Evolutionary conservation across 352 stramenopile genomes (phyloP).

Genomic region (Globisporangium irregulare): DNA sequence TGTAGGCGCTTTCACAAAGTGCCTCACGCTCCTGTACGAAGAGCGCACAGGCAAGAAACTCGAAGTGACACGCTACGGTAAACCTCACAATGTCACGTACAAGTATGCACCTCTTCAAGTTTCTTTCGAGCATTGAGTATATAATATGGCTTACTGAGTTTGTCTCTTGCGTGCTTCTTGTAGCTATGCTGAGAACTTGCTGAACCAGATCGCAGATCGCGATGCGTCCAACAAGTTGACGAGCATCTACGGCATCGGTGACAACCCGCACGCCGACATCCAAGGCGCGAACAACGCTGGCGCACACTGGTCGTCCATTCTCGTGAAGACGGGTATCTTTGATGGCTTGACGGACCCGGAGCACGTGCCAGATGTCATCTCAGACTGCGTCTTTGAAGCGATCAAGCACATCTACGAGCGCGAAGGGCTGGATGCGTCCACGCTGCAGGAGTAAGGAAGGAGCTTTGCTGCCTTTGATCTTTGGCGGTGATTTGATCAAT

Average conservation of each 20-base stretch:
- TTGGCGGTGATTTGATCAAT: not conserved
- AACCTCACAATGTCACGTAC: slow-evolving; percentile 83
- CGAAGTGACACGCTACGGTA: slow-evolving; percentile 79
- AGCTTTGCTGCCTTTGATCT: no score
- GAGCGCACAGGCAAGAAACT: slow-evolving; percentile 58
- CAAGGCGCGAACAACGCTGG: slow-evolving; percentile 85
- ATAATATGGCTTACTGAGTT: not conserved
- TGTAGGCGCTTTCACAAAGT: slow-evolving; percentile 66
- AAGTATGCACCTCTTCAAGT: slow-evolving; percentile 36
- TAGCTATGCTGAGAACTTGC: slow-evolving; percentile 67
- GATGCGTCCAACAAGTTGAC: slow-evolving; percentile 36
- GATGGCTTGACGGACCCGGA: slow-evolving; percentile 55
- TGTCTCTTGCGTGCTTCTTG: not conserved
- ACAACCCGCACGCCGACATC: slow-evolving; percentile 87
- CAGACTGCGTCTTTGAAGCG: slow-evolving; percentile 68
- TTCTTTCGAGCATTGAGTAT: not conserved
- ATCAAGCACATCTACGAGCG: slow-evolving; percentile 72
- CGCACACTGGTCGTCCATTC: slow-evolving; percentile 77
- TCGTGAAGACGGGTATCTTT: slow-evolving; percentile 88
- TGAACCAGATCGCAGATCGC: slow-evolving; percentile 52
- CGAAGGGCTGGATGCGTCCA: slow-evolving; percentile 44
- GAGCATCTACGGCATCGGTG: slow-evolving; percentile 85
- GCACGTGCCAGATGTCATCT: slow-evolving; percentile 61
- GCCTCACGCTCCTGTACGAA: slow-evolving; percentile 73
- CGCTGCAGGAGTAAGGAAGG: slow-evolving; percentile 25